These are phyloP conservation scores for Candolleomyces efflorescens DNA, from an alignment of 768 basidiomycete genomes.

Conservation along the genomic window DNA sequence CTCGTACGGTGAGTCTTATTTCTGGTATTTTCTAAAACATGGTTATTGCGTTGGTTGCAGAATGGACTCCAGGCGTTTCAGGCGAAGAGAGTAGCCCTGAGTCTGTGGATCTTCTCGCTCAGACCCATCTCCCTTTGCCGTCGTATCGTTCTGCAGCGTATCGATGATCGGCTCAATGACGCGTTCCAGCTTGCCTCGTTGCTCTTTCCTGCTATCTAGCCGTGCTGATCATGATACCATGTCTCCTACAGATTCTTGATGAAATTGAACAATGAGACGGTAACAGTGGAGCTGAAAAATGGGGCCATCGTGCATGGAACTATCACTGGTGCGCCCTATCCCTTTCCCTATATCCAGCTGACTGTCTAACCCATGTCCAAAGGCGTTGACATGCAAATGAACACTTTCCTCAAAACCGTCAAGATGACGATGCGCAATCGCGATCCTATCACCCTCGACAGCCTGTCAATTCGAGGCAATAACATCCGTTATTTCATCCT, in stretches of 20 bases:
- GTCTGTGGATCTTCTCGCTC: no score
- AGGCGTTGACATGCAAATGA: slow-evolving; percentile 99
- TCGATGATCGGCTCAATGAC: no score
- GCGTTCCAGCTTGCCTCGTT: neutral
- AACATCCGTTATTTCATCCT: slow-evolving; percentile 96
- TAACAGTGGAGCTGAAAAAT: slow-evolving; percentile 97
- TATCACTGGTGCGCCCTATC: slow-evolving; percentile 75
- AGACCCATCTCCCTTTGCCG: no score
- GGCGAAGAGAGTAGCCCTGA: no score
- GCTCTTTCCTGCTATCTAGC: neutral
- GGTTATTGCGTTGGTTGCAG: slow-evolving; percentile 4
- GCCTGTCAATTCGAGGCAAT: slow-evolving; percentile 93
- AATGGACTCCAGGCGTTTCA: no score
- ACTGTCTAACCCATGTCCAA: slow-evolving; percentile 7
- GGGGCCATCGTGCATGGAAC: slow-evolving; percentile 94
- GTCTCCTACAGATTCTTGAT: slow-evolving; percentile 84
- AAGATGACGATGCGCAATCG: slow-evolving; percentile 94
- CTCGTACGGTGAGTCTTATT: slow-evolving; percentile 62
- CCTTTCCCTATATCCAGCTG: neutral
- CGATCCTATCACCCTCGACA: slow-evolving; percentile 82
- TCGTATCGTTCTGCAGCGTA: no score
- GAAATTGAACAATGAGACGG: slow-evolving; percentile 99
- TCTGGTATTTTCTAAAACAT: slow-evolving; percentile 10
- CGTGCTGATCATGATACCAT: neutral
- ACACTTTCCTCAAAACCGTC: slow-evolving; percentile 96